Base-by-base conservation (phyloP, 495 filamentous ascomycete genomes). In the Cryomyces antarcticus region DNA sequence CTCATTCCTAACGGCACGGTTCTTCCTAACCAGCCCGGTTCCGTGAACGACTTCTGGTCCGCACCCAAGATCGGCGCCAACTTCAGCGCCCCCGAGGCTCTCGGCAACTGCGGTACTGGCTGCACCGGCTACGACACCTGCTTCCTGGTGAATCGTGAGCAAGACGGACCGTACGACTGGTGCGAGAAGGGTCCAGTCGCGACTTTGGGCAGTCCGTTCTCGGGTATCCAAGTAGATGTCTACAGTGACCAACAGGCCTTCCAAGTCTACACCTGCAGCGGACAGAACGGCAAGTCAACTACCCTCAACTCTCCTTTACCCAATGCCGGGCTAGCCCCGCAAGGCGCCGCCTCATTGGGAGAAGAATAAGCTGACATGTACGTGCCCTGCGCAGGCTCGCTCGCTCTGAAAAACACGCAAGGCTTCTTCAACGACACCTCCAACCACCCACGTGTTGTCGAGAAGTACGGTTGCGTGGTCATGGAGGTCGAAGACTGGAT, bases 1-100 rank as follows among this genome's bases (percentile, higher is more conserved):
- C 61, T 81, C 27, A 77, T 93, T 46, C 84, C 84, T 3, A 82
- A 75, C 30, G 84, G 83, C 37, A 71, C 76, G 41, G 78, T 93
- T 42, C 62, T 82, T 29, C 59, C 68, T 43, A 72, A 75, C 58
- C 57, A 54, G 37, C 36, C 47, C 38, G 46, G 68, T 31, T 72
- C 70, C 1, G 68, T 77, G 28, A 75, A 85, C 50, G 82, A 89
- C 62, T 93, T 87, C 67, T 62, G 59, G 57, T 55, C 71, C 39
- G 55, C 62, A n/a, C 73, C 78, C 5, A 88, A 88, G 44, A 62
- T 93, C 40, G 84, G 82, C 44, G 51, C 69, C 30, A 73, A 78
- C 51, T 76, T 86, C 46, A 49, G 61, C 6, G 55, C 71, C 33
- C 68, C 77, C 0, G 64, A 68, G 27, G 52, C 73, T 1, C 28